phyloP scores from a whole-genome alignment of 208 protist species.

The Borovskyia barvae region DNA sequence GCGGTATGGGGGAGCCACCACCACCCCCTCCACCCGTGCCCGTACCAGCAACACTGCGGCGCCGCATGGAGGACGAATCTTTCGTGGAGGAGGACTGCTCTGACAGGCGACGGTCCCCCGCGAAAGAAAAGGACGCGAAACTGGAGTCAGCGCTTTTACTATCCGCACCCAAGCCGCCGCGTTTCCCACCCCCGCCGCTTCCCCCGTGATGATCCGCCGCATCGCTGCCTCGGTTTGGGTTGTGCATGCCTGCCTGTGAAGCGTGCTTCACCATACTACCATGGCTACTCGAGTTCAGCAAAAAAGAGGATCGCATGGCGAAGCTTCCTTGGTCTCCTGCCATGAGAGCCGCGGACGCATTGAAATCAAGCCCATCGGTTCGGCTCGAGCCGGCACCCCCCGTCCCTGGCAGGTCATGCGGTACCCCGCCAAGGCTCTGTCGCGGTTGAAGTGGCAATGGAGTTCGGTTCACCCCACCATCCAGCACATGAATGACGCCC shows the following conservation, averaged over 20 bases:
- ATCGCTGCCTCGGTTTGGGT: background rate
- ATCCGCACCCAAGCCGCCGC: slow-evolving; percentile 15
- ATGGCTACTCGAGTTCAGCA: slow-evolving; percentile 25
- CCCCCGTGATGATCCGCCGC: slow-evolving; percentile 6
- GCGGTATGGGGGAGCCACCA: slow-evolving; percentile 2
- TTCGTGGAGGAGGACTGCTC: slow-evolving; percentile 9
- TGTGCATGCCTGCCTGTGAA: background rate
- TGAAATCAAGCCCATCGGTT: slow-evolving; percentile 1
- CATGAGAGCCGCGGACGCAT: slow-evolving; percentile 3
- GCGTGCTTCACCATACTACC: slow-evolving; percentile 8
- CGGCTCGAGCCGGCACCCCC: slow-evolving; percentile 5
- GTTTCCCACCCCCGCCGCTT: slow-evolving; percentile 5
- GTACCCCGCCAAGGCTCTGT: slow-evolving; percentile 20
- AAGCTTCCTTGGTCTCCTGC: slow-evolving; percentile 41
- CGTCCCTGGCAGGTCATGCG: slow-evolving; percentile 19
- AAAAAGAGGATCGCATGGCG: slow-evolving; percentile 70
- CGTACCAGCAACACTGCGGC: background rate
- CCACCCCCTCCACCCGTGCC: background rate
- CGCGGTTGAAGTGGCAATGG: slow-evolving; percentile 62
- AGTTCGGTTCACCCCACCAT: slow-evolving; percentile 85
- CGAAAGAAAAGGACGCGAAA: slow-evolving; percentile 32
- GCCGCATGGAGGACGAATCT: background rate
- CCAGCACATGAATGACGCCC: slow-evolving; percentile 70
- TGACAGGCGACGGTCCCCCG: slow-evolving; percentile 13
- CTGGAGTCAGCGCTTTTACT: slow-evolving; percentile 35